These are phyloP conservation scores for Cutaneotrichosporon cutaneum DNA, from an alignment of 1,284 basidiomycete genomes.

Conservation along the genomic window DNA sequence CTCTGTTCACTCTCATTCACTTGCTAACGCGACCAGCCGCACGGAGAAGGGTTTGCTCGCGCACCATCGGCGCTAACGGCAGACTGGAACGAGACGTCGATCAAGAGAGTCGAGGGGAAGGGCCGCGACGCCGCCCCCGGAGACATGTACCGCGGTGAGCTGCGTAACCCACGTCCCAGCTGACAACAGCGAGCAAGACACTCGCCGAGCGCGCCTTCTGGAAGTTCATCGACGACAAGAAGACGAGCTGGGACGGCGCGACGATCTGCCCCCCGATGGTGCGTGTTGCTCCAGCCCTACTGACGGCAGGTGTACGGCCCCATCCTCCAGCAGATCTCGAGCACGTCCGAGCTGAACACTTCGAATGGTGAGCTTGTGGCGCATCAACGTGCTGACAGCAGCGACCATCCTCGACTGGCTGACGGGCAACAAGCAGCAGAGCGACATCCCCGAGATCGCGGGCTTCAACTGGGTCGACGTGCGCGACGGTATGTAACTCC, in stretches of 20 bases:
- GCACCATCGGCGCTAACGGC: constrained; percentile 9
- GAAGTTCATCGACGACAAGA: constrained; percentile 60
- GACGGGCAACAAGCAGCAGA: constrained; percentile 50
- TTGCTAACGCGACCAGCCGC: constrained; percentile 9
- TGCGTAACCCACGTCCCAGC: neutral
- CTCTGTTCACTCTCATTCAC: neutral
- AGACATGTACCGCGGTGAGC: constrained; percentile 56
- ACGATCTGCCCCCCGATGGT: constrained; percentile 61
- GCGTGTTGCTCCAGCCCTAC: constrained; percentile 20
- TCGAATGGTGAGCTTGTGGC: constrained; percentile 53
- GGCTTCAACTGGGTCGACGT: constrained; percentile 61
- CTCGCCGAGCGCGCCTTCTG: constrained; percentile 60
- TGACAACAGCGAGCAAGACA: constrained; percentile 57
- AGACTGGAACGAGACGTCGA: constrained; percentile 65
- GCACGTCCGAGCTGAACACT: constrained; percentile 59
- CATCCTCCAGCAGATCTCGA: constrained; percentile 58
- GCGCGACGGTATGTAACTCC: constrained; percentile 44
- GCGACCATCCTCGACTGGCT: constrained; percentile 51
- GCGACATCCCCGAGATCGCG: constrained; percentile 41
- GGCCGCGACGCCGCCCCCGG: constrained; percentile 56
- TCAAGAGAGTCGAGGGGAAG: constrained; percentile 58
- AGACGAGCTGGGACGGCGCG: constrained; percentile 60
- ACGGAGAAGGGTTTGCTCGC: constrained; percentile 12
- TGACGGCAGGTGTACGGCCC: constrained; percentile 50
- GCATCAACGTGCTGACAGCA: constrained; percentile 15